Evolutionary conservation across 2,329 filamentous ascomycete species (phyloP), one percentile per base, ranked within the genome.

Genomic region (Myriosclerotinia duriaeana): DNA sequence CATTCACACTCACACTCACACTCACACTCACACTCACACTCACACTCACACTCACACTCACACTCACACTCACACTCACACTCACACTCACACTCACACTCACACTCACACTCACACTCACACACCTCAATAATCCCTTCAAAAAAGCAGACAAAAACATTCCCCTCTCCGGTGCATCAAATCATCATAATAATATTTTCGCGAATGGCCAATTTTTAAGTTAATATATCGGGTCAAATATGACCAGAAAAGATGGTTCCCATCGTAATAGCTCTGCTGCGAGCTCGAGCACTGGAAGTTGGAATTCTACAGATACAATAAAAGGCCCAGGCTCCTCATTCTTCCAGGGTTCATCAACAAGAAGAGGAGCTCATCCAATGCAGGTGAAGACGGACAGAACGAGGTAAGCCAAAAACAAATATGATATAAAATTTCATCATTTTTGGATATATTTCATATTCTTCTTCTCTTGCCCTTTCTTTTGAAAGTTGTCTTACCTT

Each of bases 211-310:
- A 65, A 59, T 67, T 73, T 69, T 58, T 74, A 75, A 69, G 66
- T 64, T 54, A 66, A 66, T 56, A 67, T 46, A 67, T 64, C 69
- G 70, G 74, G 74, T 74, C 72, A 69, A 75, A 79, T 78, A 91
- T 91, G 89, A 85, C 87, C 79, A 85, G 84, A 79, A 85, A 88
- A 80, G 87, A 90, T 77, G 80, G 81, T 74, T 79, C 79, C 74
- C 82, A 82, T 79, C 88, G 73, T 83, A 87, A 72, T 83, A 87
- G 84, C 80, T 88, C 87, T 71, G 80, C 83, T 71, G 86, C 86
- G 79, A 87, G 85, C 82, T 84, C 85, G 71, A 86, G 85, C 79
- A 85, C 84, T 74, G 84, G 87, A 74, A 90, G 87, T 80, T 86
- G 84, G 78, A 84, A 84, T 73, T 90, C 88, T 69, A 84, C 83